Evolutionary conservation across 257 asterid genomes (phyloP).

Genomic region (Asclepias syriaca): DNA sequence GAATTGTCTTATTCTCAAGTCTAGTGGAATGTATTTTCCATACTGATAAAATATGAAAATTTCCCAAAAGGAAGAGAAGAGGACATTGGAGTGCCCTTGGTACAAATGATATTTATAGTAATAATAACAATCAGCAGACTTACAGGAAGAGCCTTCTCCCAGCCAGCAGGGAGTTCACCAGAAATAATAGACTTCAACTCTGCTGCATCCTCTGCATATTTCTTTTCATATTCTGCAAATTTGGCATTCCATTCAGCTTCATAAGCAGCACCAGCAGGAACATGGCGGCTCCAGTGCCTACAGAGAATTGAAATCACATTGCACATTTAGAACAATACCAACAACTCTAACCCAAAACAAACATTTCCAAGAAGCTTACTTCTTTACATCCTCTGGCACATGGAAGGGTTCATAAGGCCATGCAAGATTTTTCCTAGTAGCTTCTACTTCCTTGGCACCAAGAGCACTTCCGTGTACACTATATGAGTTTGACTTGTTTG

Average conservation of each 20-base stretch:
- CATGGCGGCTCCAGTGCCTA: constrained; percentile 92
- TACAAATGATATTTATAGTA: too few species aligned
- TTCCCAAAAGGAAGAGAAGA: neutral
- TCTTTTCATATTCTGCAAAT: constrained; percentile 81
- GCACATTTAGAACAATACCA: constrained; percentile 11
- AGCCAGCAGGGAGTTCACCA: constrained; percentile 59
- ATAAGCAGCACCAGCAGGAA: constrained; percentile 67
- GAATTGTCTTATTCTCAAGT: neutral
- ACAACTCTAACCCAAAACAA: constrained; percentile 11
- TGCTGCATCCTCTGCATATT: constrained; percentile 66
- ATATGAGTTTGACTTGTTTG: constrained; percentile 71
- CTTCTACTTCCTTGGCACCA: constrained; percentile 94
- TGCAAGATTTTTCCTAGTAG: constrained; percentile 87
- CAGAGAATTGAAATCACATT: constrained; percentile 17
- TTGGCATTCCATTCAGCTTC: constrained; percentile 95
- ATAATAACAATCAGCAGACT: constrained; percentile 14
- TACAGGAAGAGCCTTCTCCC: constrained; percentile 85
- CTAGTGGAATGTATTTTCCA: neutral
- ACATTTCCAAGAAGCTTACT: constrained; percentile 28
- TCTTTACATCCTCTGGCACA: constrained; percentile 95
- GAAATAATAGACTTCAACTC: constrained; percentile 50
- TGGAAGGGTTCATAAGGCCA: constrained; percentile 88
- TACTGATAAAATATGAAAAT: neutral
- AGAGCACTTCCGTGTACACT: constrained; percentile 73
- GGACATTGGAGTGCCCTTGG: neutral